Base-by-base conservation (phyloP, 805 yeast species). In the Hanseniaspora mollemarum region DNA sequence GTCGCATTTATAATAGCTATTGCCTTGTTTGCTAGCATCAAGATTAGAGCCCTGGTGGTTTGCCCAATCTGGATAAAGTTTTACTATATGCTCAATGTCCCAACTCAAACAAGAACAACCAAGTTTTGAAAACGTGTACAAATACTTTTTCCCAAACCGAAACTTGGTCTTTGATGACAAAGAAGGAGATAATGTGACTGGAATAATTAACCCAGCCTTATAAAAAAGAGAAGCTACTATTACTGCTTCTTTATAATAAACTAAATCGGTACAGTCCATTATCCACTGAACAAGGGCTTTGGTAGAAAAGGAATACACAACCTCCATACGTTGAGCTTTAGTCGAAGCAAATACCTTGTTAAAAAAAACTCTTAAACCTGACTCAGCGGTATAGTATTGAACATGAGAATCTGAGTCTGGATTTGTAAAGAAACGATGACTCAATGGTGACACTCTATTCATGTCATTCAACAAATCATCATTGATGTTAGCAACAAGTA, bases 231-330 rank as follows among this genome's bases (percentile, higher is more conserved):
- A 68, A 0, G 80, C 76, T 12, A 82, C 64, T 21, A 72, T 72
- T 0, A 68, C 59, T 0, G 86, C 82, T 53, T 78, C 84, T 12
- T 67, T 66, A 0, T 65, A 60, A 46, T 71, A 71, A 56, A 79
- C 62, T 1, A 81, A 69, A 59, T 85, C 92, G 0, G 95, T 83
- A 60, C 96, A 87, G 55, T 90, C 97, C 77, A 82, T 72, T 6
- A 90, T 59, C 95, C 95, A 90, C 59, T 87, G 96, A 64, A 80
- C 74, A 0, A 82, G 68, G 0, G 92, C 82, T 57, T 83, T 83
- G 0, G 96, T 94, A 1, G 83, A 73, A 54, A 85, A 72, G 49
- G 78, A 73, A 57, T 71, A 72, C n/a, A 70, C 66, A 2, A 72
- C 59, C 1, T 58, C 52, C 1, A 59, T 58, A 8, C 16, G 32